Base-by-base conservation (phyloP, 805 yeast species). In the Tetrapisispora nanseiensis region DNA sequence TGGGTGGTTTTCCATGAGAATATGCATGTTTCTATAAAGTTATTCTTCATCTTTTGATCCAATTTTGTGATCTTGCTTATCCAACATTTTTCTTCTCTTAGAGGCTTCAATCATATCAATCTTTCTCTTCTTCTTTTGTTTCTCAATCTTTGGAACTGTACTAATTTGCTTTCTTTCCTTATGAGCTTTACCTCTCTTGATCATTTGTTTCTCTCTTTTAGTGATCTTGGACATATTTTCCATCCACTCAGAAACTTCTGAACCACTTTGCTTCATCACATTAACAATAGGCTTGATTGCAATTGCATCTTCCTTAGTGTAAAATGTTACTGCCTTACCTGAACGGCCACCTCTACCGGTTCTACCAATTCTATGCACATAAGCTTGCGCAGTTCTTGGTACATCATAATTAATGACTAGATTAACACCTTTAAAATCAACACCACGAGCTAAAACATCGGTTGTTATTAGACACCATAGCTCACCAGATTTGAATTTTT, bases 321-420 rank as follows among this genome's bases (percentile, higher is more conserved):
- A 92, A 50, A 89, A 80, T 0, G 98, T 92, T 16, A 92, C 76
- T 0, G 97, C 97, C 52, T 73, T 74, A 44, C 99, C 98, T 8
- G 66, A 55, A 46, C 82, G 77, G 1, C 95, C 95, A 41, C 86
- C 95, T 72, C 99, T 81, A 51, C 98, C 99, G 2, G 98, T 90
- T 71, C 99, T 82, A 63, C 99, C 99, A 55, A 92, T 86, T 67
- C 99, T 78, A 63, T 92, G 99, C 36, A 92, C 96, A 61, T 92
- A 92, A 0, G 95, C 82, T 62, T 90, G 97, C 1, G 97, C 86
- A 34, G 82, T 76, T 54, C 79, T 84, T 15, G 99, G 99, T 11
- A 92, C 95, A 64, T 92, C 99, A 62, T 92, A 92, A 65, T 92
- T 92, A 51, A 92, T 85, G 32, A 92, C 97, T 45, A 94, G 61